phyloP scores from a whole-genome alignment of 139 green algal species.

The Picochlorum sp. region DNA sequence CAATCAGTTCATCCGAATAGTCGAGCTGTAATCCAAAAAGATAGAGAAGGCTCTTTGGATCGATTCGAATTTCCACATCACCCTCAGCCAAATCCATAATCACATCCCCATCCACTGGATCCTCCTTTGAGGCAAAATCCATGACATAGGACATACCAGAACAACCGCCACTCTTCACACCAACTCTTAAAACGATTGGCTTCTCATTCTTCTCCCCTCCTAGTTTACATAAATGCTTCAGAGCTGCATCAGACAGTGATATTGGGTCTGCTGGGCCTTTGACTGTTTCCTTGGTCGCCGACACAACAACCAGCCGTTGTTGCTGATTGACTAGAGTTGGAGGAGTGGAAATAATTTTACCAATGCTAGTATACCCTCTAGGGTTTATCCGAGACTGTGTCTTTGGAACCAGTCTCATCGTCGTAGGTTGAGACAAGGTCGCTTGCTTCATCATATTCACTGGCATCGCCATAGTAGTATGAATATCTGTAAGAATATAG shows the following conservation, averaged over 20 bases:
- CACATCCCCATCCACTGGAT: conserved; percentile 53
- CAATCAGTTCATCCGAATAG: conserved; percentile 71
- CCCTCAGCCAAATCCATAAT: conserved; percentile 18
- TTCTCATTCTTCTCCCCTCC: conserved; percentile 34
- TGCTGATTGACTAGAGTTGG: no score
- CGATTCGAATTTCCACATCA: conserved; percentile 53
- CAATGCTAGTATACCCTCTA: no score
- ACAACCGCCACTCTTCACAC: conserved; percentile 60
- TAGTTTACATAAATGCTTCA: conserved; percentile 71
- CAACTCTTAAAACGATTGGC: conserved; percentile 57
- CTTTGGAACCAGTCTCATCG: no score
- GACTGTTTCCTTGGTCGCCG: no score
- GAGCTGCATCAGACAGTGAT: conserved; percentile 59
- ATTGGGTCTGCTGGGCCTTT: conserved; percentile 43
- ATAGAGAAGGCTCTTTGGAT: conserved; percentile 88
- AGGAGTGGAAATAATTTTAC: no score
- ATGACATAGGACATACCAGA: conserved; percentile 76
- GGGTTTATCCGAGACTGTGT: no score
- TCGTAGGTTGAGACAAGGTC: no score
- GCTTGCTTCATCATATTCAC: no score
- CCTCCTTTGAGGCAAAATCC: conserved; percentile 70
- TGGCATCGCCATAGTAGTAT: no score
- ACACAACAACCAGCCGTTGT: no score
- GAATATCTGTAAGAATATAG: no score
- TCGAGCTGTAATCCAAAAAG: conserved; percentile 89